Conservation (phyloP, 352 stramenopile species). For the Phytophthora pisi region DNA sequence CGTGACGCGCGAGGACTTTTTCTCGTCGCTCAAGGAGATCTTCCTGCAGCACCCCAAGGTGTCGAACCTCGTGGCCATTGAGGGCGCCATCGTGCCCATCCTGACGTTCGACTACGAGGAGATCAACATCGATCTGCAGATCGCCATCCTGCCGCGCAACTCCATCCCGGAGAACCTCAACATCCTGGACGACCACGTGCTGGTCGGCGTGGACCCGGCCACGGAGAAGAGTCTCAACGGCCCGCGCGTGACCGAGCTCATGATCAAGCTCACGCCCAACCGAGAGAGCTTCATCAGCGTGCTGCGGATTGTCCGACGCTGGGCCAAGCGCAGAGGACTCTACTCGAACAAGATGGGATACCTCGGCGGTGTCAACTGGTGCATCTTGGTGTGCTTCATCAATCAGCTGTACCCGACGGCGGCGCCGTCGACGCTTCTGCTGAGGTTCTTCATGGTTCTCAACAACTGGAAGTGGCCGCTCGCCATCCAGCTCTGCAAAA, state of each 20-base stretch:
- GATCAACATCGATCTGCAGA: slow-evolving; percentile 99
- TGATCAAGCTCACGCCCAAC: slow-evolving; percentile 91
- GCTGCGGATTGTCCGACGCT: slow-evolving; percentile 86
- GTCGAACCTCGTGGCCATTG: slow-evolving; percentile 80
- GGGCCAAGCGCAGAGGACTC: slow-evolving; percentile 92
- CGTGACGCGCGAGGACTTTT: slow-evolving; percentile 97
- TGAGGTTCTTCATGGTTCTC: slow-evolving; percentile 92
- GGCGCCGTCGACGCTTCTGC: slow-evolving; percentile 79
- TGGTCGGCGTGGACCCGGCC: slow-evolving; percentile 84
- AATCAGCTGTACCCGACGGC: slow-evolving; percentile 91
- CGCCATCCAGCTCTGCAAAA: slow-evolving; percentile 91
- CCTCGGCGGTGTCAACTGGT: slow-evolving; percentile 98
- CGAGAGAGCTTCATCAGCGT: slow-evolving; percentile 89
- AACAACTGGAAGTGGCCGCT: slow-evolving; percentile 92
- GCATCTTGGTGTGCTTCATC: slow-evolving; percentile 98
- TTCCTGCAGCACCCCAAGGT: slow-evolving; percentile 95
- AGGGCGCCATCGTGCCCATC: slow-evolving; percentile 95
- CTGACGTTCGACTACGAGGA: slow-evolving; percentile 99
- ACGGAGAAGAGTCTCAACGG: slow-evolving; percentile 92
- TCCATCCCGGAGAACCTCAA: slow-evolving; percentile 91
- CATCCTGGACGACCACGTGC: slow-evolving; percentile 91
- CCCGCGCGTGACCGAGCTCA: slow-evolving; percentile 90
- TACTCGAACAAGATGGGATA: slow-evolving; percentile 99
- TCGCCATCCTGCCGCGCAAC: slow-evolving; percentile 93
- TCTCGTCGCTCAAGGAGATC: slow-evolving; percentile 92